Evolutionary conservation across 495 filamentous ascomycete genomes (phyloP), one percentile per base, ranked within the genome.

Genomic region (Aspergillus sparsus): DNA sequence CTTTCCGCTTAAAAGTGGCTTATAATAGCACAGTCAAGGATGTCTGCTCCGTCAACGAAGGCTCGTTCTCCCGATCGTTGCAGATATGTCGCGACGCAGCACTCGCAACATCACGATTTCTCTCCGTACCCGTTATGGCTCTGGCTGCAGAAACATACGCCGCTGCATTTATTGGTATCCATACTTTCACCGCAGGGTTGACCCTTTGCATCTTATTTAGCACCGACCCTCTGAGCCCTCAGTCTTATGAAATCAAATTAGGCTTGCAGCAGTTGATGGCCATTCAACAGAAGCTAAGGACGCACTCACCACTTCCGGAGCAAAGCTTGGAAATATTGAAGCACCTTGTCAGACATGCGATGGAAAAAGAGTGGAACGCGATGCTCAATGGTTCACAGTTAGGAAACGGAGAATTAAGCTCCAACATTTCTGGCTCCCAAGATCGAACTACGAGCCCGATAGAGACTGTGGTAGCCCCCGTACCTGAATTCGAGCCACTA

Each of bases 331-430:
- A 65, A 15, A 70, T 74, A 10, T 45, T 71, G 0, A 49, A 71
- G 55, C 61, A 60, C 12, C 33, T 73, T 18, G 62, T 64, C 0
- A 60, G 58, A n/a, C 53, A 67, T 8, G 62, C 68, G 1, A 66
- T 74, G 63, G 68, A 73, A 16, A 74, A 68, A 16, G 72, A 73
- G 27, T 37, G 71, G 13, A 64, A 60, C n/a, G 64, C 57, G n/a
- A 65, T 72, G 50, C 50, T 71, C 7, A 58, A 54, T 27, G 21
- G 21, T 3, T 27, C 21, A 27, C 21, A 27, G 21, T 27, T 27
- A 27, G 21, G 21, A 27, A 27, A 27, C 21, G 21, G 21, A 27
- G 21, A 27, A 27, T 27, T 27, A 1, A 27, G 3, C 21, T 27
- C 21, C 21, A 3, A 27, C 21, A 27, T 27, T 27, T 27, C 21